Conservation (phyloP, 2,329 filamentous ascomycete species). For the Beauveria varroae region DNA sequence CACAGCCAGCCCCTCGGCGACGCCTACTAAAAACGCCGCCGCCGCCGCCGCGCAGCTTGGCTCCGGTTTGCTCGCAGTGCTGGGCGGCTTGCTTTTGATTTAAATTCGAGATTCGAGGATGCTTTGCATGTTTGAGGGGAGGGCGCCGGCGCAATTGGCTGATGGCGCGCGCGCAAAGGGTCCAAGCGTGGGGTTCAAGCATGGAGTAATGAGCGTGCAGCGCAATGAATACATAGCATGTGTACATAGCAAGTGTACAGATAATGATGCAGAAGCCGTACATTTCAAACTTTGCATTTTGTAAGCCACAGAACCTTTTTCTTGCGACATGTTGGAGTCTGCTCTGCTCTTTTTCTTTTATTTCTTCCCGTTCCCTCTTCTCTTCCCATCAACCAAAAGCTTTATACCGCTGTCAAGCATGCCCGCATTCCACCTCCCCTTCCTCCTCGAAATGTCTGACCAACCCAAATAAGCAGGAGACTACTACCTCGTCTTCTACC, state of each 20-base stretch:
- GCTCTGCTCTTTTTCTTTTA: neutral
- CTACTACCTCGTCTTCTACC: neutral
- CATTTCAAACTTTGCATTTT: neutral
- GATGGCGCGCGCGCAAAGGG: no score
- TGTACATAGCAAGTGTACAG: neutral
- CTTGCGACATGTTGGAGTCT: no score
- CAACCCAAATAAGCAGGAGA: conserved; percentile 2
- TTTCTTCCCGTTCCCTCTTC: neutral
- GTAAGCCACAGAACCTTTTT: neutral
- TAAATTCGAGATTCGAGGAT: neutral
- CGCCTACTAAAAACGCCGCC: neutral
- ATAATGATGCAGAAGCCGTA: neutral
- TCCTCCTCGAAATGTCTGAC: neutral
- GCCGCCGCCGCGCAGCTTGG: neutral
- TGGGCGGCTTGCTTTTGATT: neutral
- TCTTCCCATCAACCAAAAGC: neutral
- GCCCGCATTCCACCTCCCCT: no score
- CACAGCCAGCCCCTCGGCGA: neutral
- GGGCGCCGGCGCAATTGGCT: no score
- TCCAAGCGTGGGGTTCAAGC: neutral
- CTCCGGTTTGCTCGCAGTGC: conserved; percentile 1
- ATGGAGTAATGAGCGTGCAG: neutral
- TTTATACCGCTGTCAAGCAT: no score
- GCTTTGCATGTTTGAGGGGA: neutral
- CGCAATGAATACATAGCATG: neutral